Evolutionary conservation across 2,329 filamentous ascomycete genomes (phyloP).

Genomic region (Seiridium unicorne): DNA sequence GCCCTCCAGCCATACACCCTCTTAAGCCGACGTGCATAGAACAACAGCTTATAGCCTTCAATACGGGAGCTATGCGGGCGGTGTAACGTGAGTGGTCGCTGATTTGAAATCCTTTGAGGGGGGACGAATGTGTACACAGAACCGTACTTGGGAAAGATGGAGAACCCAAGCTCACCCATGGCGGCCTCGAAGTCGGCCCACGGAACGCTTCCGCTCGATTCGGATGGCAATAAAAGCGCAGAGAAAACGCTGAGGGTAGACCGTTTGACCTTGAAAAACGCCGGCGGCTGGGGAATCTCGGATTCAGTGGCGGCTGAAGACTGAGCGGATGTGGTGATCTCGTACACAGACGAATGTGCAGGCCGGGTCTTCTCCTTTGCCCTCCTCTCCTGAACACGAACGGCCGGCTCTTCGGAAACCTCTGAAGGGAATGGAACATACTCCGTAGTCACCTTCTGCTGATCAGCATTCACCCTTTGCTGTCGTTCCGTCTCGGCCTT

Average conservation of each 20-base stretch:
- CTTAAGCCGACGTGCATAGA: conserved; percentile 29
- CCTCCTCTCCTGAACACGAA: conserved; percentile 30
- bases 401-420: conserved; percentile 15
- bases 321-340: conserved; percentile 18
- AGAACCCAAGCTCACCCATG: conserved; percentile 40
- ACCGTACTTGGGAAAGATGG: conserved; percentile 34
- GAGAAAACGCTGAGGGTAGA: conserved; percentile 36
- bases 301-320: neutral
- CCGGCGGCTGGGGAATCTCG: neutral
- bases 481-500: conserved; percentile 16
- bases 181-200: conserved; percentile 38
- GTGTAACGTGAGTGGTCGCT: conserved; percentile 32
- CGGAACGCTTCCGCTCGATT: conserved; percentile 26
- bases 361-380: conserved; percentile 45
- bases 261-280: conserved; percentile 34
- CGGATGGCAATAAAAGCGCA: conserved; percentile 28
- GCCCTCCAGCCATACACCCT: conserved; percentile 35
- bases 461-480: conserved; percentile 6
- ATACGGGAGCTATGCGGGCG: conserved; percentile 35
- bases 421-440: conserved; percentile 16
- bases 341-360: conserved; percentile 30
- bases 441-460: conserved; percentile 7
- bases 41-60: conserved; percentile 27
- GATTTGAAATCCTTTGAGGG: conserved; percentile 19
- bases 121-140: conserved; percentile 40